Conservation (phyloP, 2,329 filamentous ascomycete species). For the Penicillium rolfsii region DNA sequence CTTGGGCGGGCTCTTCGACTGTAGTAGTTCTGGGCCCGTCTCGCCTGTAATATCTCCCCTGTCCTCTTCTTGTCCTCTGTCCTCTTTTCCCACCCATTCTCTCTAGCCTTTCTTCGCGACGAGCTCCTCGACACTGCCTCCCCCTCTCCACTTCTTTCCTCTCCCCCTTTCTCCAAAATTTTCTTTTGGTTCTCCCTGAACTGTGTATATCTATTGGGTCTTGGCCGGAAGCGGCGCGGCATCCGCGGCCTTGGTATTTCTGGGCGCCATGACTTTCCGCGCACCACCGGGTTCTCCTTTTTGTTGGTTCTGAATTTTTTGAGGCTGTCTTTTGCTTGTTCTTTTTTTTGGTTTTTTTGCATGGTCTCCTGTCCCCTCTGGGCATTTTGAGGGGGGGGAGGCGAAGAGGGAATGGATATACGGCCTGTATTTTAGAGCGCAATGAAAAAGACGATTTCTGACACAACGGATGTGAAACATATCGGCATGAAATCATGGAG, state of each 20-base stretch:
- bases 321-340: neutral
- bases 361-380: constrained; percentile 4
- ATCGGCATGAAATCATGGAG: too few species aligned
- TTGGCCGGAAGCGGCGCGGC: constrained; percentile 29
- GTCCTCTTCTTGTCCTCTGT: constrained; percentile 16
- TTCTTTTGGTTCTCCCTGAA: constrained; percentile 27
- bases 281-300: neutral
- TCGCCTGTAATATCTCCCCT: constrained; percentile 20
- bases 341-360: neutral
- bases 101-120: constrained; percentile 21
- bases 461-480: neutral
- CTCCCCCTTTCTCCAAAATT: constrained; percentile 21
- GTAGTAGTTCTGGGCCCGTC: constrained; percentile 6
- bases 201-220: constrained; percentile 40
- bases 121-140: constrained; percentile 15
- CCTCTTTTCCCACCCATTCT: constrained; percentile 15
- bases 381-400: too few species aligned
- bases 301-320: neutral
- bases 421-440: constrained; percentile 27
- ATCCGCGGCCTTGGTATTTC: constrained; percentile 37
- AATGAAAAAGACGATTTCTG: constrained; percentile 4
- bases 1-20: constrained; percentile 8
- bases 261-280: constrained; percentile 37
- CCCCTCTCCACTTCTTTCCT: constrained; percentile 26
- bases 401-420: constrained; percentile 14